Evolutionary conservation across 345 rosid genomes (phyloP).

Genomic region (Arabidopsis arenosa): DNA sequence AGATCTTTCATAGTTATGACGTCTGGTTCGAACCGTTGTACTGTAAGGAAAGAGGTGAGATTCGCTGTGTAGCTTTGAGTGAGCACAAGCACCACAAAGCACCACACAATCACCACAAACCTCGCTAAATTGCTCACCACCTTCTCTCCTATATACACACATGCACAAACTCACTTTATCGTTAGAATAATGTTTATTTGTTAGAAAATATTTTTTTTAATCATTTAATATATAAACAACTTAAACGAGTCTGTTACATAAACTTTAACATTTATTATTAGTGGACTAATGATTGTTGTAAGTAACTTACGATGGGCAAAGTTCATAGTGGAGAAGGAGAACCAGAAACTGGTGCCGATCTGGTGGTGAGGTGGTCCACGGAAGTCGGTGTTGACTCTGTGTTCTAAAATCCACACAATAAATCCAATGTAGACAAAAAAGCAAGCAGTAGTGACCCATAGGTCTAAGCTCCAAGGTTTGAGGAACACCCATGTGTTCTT

Average conservation of each 20-base stretch:
- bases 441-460: conserved; percentile 59
- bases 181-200: too few relatives aligned
- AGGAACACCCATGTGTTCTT: conserved; percentile 69
- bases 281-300: neutral
- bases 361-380: conserved; percentile 46
- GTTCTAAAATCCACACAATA: conserved; percentile 72
- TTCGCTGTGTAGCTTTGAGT: conserved; percentile 52
- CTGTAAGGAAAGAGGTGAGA: conserved; percentile 47
- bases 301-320: conserved; percentile 41
- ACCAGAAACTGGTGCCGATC: conserved; percentile 42
- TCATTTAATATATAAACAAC: too few relatives aligned
- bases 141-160: conserved; percentile 35
- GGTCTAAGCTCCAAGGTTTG: conserved; percentile 60
- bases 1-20: conserved; percentile 25
- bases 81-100: conserved; percentile 47
- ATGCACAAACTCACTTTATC: neutral
- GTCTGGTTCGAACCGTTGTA: conserved; percentile 29
- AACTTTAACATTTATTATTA: conserved; percentile 10
- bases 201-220: too few relatives aligned
- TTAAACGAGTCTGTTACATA: too few relatives aligned
- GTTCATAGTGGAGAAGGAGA: conserved; percentile 42
- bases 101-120: conserved; percentile 44
- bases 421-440: conserved; percentile 62
- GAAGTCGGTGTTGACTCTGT: conserved; percentile 64
- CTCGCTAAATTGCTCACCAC: conserved; percentile 45